These are phyloP conservation scores for Hemisphaericaspora lyxosophila DNA, from an alignment of 1,139 yeast species.

Conservation along the genomic window DNA sequence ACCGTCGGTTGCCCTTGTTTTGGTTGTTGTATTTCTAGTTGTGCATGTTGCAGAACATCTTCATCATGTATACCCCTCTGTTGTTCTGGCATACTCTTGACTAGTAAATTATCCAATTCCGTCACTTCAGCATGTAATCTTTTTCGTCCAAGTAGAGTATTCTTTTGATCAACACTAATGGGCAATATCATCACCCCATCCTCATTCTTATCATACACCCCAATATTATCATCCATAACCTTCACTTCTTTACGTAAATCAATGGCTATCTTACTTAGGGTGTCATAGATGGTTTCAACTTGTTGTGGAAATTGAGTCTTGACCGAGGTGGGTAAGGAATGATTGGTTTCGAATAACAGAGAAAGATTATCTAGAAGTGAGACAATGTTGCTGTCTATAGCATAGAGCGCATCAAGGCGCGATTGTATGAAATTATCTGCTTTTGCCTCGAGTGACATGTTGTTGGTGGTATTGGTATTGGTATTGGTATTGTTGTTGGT, in stretches of 20 bases:
- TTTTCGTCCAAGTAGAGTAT: slow-evolving; percentile 53
- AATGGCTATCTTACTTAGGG: slow-evolving; percentile 43
- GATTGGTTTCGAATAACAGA: slow-evolving; percentile 41
- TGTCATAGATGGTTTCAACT: slow-evolving; percentile 34
- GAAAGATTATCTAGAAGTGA: slow-evolving; percentile 42
- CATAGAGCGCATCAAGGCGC: slow-evolving; percentile 44
- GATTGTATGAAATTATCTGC: slow-evolving; percentile 40
- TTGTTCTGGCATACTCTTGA: slow-evolving; percentile 11
- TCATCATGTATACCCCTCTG: slow-evolving; percentile 4
- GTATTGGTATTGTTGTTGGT: slow-evolving; percentile 2
- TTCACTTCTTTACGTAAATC: slow-evolving; percentile 57
- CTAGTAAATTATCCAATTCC: slow-evolving; percentile 26
- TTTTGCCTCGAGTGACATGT: slow-evolving; percentile 15
- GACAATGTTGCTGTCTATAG: slow-evolving; percentile 46
- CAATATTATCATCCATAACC: slow-evolving; percentile 57
- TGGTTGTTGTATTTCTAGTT: slow-evolving; percentile 1
- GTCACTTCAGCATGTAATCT: slow-evolving; percentile 42
- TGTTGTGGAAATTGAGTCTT: slow-evolving; percentile 29
- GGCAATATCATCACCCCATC: slow-evolving; percentile 58
- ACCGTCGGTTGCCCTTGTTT: not conserved
- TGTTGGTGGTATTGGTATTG: not conserved
- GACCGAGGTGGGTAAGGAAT: slow-evolving; percentile 18
- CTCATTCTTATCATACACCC: slow-evolving; percentile 42
- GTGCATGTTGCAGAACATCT: slow-evolving; percentile 3
- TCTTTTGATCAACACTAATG: slow-evolving; percentile 60